phyloP scores from a whole-genome alignment of 129 eudicot genomes.

The Artemisia argyi region DNA sequence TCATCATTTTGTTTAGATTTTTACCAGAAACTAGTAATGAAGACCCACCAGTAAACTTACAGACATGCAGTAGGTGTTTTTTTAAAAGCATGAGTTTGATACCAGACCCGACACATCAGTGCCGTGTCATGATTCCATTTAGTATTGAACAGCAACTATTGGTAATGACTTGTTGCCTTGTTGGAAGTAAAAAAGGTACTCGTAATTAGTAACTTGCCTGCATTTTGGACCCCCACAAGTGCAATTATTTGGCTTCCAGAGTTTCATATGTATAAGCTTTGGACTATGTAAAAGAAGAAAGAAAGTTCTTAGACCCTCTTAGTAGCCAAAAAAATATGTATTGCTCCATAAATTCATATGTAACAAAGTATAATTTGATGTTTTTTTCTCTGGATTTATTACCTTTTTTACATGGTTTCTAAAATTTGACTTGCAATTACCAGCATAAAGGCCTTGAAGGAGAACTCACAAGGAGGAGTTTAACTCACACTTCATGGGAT shows the following conservation, averaged over 20 bases:
- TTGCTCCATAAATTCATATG: not conserved
- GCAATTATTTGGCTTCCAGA: conserved; percentile 1
- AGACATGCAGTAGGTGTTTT: too few relatives aligned
- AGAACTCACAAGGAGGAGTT: conserved; percentile 76
- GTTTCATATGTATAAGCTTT: not conserved
- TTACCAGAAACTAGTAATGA: too few relatives aligned
- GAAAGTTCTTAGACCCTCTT: not conserved
- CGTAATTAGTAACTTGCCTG: conserved; percentile 3
- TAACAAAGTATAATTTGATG: not conserved
- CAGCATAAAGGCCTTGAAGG: conserved; percentile 87
- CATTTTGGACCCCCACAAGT: not conserved
- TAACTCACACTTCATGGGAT: conserved; percentile 93
- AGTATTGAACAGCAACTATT: not conserved
- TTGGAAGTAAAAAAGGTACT: not conserved
- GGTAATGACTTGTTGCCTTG: not conserved
- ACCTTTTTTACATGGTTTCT: not conserved
- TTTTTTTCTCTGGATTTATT: not conserved
- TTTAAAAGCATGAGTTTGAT: not conserved
- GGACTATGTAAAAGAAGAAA: not conserved
- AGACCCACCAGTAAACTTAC: too few relatives aligned
- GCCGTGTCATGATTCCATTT: not conserved
- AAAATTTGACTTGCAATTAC: conserved; percentile 8
- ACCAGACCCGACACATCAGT: conserved; percentile 1
- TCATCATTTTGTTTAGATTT: too few relatives aligned
- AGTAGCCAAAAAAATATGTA: not conserved